A percentile compares a stretch with the other conserved stretches of the same genome.
Evolutionary conservation across 1,284 basidiomycete genomes (phyloP).

Genomic region (Schizophyllum commune): DNA sequence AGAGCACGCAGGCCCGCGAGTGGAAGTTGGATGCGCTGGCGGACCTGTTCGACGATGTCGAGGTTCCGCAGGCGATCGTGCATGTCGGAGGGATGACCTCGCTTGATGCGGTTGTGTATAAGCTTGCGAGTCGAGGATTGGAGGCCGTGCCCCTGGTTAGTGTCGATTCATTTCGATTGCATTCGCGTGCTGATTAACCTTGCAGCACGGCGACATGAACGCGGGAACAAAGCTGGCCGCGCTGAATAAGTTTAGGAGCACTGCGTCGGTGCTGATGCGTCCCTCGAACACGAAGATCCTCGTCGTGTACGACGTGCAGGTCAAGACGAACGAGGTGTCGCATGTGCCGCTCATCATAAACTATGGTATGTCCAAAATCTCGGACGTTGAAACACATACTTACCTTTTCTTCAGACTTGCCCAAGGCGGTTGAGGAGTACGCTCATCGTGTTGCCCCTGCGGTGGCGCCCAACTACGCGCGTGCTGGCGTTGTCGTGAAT

Average conservation of each 20-base stretch:
- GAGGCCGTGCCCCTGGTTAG: constrained; percentile 80
- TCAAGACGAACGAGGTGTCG: constrained; percentile 83
- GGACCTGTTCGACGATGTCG: constrained; percentile 89
- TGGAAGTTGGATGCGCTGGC: constrained; percentile 96
- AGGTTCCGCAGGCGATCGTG: constrained; percentile 78
- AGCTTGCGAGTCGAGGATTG: constrained; percentile 76
- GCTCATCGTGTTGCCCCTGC: constrained; percentile 83
- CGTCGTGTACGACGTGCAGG: constrained; percentile 85
- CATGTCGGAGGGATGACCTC: constrained; percentile 84
- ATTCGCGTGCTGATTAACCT: constrained; percentile 6
- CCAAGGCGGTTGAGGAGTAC: constrained; percentile 93
- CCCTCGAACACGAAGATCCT: constrained; percentile 65
- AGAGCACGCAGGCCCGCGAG: constrained; percentile 85
- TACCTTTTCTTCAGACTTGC: constrained; percentile 58
- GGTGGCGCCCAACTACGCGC: constrained; percentile 70
- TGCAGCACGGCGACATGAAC: constrained; percentile 82
- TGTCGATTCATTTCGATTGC: constrained; percentile 8
- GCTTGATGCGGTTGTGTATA: constrained; percentile 83
- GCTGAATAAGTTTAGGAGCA: constrained; percentile 70
- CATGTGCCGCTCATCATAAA: constrained; percentile 91
- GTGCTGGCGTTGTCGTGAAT: constrained; percentile 86
- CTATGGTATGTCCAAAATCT: constrained; percentile 50
- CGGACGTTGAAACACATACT: neutral
- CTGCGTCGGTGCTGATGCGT: constrained; percentile 45
- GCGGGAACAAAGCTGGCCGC: constrained; percentile 72